Base-by-base conservation (phyloP, 768 basidiomycete species). In the Sarcodon aspratus region DNA sequence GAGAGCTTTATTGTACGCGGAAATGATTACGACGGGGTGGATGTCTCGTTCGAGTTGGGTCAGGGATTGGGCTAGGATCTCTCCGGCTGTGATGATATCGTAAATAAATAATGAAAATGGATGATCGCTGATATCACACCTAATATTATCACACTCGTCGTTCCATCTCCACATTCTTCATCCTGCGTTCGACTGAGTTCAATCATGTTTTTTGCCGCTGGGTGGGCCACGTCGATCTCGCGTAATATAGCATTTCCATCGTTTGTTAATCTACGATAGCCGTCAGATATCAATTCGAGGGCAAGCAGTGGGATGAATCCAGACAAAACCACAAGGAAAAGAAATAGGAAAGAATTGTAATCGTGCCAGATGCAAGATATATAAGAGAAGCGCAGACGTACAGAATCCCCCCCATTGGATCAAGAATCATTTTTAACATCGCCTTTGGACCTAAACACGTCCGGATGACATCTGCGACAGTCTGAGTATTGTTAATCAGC, bases 341-440 rank as follows among this genome's bases (percentile, higher is more conserved):
- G 27, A n/a, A 2, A 13, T 42, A 4, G 13, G 40, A 42, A 27
- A 27, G 40, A 42, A 27, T 15, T n/a, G 40, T 42, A 9, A 27
- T 9, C 13, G 40, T 5, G 21, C 21, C 21, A 27, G 21, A 27
- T 27, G 3, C 21, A 27, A 42, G 40, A 13, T 9, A 17, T 17
- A 13, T 15, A 13, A 2, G 27, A 42, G 40, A 8, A 42, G 27
- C 40, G 40, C 9, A 21, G 33, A 72, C 81, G 48, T 50, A 95
- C 95, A 97, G 61, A 57, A 99, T 98, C 48, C 96, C 96, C 47
- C 96, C 96, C 96, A 99, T 98, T 1, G 94, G 94, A 69, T 98
- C 95, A 40, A 97, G 69, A 57, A 98, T 96, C 96, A 99, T 98
- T 75, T 98, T 99, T 47, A 98, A 71, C 96, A 98, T 98, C 37